Evolutionary conservation across 257 asterid genomes (phyloP), one percentile per base, ranked within the genome.

Genomic region (Solanum pimpinellifolium): DNA sequence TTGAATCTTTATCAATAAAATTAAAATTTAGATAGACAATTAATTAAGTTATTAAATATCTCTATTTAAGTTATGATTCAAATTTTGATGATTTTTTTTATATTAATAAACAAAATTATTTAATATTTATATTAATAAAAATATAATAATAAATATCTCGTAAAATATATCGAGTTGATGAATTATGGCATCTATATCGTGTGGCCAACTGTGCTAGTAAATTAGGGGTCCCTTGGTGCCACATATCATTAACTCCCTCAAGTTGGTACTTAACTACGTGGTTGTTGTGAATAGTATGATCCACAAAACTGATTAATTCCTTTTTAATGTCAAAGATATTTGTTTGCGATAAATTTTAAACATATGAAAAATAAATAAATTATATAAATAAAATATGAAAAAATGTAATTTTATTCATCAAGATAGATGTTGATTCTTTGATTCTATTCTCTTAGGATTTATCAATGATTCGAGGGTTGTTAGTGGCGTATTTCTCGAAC

Each of bases 1-100:
- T 59, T 2, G 2, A 46, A 46, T 0, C 0, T 1, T 59, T 12
- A 59, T 1, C 25, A 20, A 21, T 21, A 59, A 21, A 0, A 9
- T 59, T 20, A 59, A 20, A 59, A 6, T 59, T 59, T 6, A 21
- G 0, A 21, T 21, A 59, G 6, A 9, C 11, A 59, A 59, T 1
- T 7, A 7, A 7, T 25, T 59, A 59, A 59, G 6, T 5, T 7
- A 59, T 0, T 59, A 20, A 21, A 0, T 0, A 33, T 59, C 0
- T 59, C 0, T 1, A 66, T 31, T 66, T 3, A n/a, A 25, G 74
- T 15, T 66, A 5, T 66, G 9, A 0, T 6, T 25, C 5, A 10
- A 0, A 66, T 66, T 7, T 25, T 9, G 1, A 25, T 6, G 0
- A 0, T 5, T n/a, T n/a, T 65, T 59, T 62, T 25, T 14, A 12